phyloP scores from a whole-genome alignment of 192 early-diverging fungal species.

The Umbelopsis sp. region DNA sequence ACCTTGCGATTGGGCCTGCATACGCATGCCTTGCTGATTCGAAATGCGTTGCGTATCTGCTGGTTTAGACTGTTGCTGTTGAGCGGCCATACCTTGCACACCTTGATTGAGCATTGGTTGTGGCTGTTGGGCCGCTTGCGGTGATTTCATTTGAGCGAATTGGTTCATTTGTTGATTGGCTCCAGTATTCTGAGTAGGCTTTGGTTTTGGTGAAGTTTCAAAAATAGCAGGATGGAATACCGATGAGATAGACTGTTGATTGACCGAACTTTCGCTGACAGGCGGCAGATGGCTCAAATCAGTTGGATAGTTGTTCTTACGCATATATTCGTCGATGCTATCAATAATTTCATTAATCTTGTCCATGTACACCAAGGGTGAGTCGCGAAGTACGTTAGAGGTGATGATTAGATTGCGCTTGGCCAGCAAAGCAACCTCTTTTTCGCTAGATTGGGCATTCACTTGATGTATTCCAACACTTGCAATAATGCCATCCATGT shows the following conservation, averaged over 20 bases:
- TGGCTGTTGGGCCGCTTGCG: neutral
- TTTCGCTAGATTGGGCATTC: conserved; percentile 44
- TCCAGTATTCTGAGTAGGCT: neutral
- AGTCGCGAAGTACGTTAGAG: conserved; percentile 32
- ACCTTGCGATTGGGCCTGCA: neutral
- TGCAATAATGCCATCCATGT: conserved; percentile 43
- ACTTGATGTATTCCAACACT: conserved; percentile 45
- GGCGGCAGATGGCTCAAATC: conserved; percentile 32
- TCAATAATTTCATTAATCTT: conserved; percentile 45
- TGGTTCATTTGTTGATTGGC: neutral
- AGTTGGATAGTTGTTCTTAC: conserved; percentile 31
- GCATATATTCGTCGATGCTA: conserved; percentile 41
- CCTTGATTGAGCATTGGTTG: conserved; percentile 19
- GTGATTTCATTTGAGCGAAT: conserved; percentile 19
- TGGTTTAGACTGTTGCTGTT: conserved; percentile 9
- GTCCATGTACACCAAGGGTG: conserved; percentile 43
- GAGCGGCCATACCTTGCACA: neutral
- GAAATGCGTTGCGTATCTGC: neutral
- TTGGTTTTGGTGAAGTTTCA: conserved; percentile 16
- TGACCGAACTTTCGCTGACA: conserved; percentile 39
- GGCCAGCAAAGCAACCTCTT: conserved; percentile 38
- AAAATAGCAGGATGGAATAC: conserved; percentile 40
- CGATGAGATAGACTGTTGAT: conserved; percentile 40
- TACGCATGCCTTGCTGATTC: conserved; percentile 9
- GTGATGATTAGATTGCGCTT: conserved; percentile 44